Base-by-base conservation (phyloP, 257 asterid species). In the Craterostigma plantagineum region DNA sequence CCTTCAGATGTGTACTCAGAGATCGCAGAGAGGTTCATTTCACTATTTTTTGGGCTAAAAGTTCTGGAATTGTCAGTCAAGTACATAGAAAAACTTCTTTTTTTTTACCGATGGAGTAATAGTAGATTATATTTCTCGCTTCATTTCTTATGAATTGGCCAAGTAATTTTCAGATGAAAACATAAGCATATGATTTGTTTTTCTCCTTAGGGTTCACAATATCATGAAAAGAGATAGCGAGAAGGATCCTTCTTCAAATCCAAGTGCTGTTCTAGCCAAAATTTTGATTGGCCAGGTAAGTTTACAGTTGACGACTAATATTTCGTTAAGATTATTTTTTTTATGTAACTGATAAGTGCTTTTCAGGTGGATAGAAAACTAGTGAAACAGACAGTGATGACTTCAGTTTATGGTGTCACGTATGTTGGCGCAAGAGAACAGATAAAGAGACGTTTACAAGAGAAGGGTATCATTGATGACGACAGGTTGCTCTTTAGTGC, bases 371-470 rank as follows among this genome's bases (percentile, higher is more conserved):
- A 87, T 50, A 62, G 97, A 63, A 87, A 81, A 58, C 76, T 87
- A 46, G 90, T 87, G 40, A 87, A 87, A 66, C 95, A 87, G 68
- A 87, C 97, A 8, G 97, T 87, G 59, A 87, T 87, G 97, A 87
- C 97, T 50, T 82, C 97, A 35, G 97, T 87, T 11, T 87, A 87
- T 51, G 97, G 97, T 33, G 97, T 87, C 55, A 87, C 97, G 11
- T 87, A 63, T 64, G 62, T 79, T 52, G 98, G 98, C 40, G 98
- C 98, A 37, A 84, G 95, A 48, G 98, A 87, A 57, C 97, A 87
- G 72, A 76, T 87, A 58, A 79, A 78, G 56, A 62, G 81, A 68
- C 66, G 93, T 64, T 58, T 86, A 63, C 76, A 78, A 68, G 97
- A 86, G 72, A 86, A 78, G 65, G 93, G 93, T 54, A 66, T 71